Evolutionary conservation across 106 monocot species (phyloP).

Genomic region (Chionographis japonica): DNA sequence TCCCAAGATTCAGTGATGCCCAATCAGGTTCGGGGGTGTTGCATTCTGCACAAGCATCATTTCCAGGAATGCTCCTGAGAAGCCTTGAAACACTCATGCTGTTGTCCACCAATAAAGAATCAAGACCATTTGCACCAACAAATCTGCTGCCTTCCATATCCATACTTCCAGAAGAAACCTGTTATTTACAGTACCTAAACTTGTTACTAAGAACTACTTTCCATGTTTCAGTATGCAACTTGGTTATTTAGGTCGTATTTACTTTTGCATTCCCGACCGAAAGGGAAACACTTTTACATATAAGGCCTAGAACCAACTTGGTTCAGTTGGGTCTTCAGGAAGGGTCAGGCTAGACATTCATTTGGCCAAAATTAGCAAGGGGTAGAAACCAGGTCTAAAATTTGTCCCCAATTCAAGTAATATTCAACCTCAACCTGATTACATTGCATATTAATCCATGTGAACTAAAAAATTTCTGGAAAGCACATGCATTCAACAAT

Average conservation of each 20-base stretch:
- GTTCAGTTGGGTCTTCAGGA: no score
- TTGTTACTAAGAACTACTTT: not conserved
- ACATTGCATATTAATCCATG: not conserved
- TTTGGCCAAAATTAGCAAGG: no score
- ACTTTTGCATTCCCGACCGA: no score
- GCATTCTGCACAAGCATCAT: constrained; percentile 96
- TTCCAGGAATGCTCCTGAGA: constrained; percentile 75
- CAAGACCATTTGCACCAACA: constrained; percentile 9
- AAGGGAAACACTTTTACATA: no score
- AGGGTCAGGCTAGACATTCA: no score
- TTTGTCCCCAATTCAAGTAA: not conserved
- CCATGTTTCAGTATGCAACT: no score
- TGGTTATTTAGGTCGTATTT: no score
- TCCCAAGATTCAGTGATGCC: constrained; percentile 96
- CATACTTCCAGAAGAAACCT: constrained; percentile 28
- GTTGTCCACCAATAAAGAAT: constrained; percentile 18
- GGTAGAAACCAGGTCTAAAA: not conserved
- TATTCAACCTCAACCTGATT: no score
- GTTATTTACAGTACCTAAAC: constrained; percentile 4
- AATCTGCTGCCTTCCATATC: constrained; percentile 9
- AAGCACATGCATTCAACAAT: not conserved
- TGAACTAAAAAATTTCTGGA: not conserved
- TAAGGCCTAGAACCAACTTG: no score
- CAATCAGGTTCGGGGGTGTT: constrained; percentile 85
- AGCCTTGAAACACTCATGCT: constrained; percentile 17